Conservation (phyloP, 352 stramenopile species). For the Phytophthora idaei region DNA sequence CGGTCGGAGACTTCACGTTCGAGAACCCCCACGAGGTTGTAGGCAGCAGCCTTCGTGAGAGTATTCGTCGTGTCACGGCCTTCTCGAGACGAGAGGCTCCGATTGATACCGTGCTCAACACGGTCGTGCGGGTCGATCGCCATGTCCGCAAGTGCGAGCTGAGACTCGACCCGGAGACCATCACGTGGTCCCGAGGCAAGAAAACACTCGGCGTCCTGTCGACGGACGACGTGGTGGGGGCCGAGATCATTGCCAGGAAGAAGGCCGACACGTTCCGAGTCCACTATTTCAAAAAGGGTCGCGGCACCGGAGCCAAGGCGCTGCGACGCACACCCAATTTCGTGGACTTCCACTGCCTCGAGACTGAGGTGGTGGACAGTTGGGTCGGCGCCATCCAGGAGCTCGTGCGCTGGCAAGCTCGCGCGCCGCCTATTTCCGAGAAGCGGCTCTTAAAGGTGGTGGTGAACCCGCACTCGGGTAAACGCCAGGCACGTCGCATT, state of each 20-base stretch:
- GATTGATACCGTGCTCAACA: constrained; percentile 64
- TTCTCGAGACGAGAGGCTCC: constrained; percentile 79
- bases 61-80: constrained; percentile 81
- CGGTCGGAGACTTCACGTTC: constrained; percentile 79
- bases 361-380: constrained; percentile 47
- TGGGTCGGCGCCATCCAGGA: constrained; percentile 80
- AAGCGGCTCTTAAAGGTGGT: constrained; percentile 83
- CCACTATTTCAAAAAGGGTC: constrained; percentile 80
- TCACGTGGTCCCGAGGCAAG: constrained; percentile 61
- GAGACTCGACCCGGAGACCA: constrained; percentile 62
- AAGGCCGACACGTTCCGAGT: constrained; percentile 57
- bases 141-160: constrained; percentile 61
- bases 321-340: constrained; percentile 53
- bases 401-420: constrained; percentile 82
- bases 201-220: constrained; percentile 55
- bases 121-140: constrained; percentile 43
- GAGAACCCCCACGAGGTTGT: constrained; percentile 61
- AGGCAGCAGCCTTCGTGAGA: constrained; percentile 64
- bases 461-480: constrained; percentile 82
- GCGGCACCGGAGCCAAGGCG: constrained; percentile 61
- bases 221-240: constrained; percentile 82
- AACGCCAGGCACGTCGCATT: constrained; percentile 64
- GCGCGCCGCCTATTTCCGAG: constrained; percentile 66
- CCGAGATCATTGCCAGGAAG: constrained; percentile 46
- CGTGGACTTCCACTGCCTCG: constrained; percentile 56